Percentiles rank a stretch among this genome's conserved stretches.
These are phyloP conservation scores for Dictyophora rubrovolvata DNA, from an alignment of 768 basidiomycete species.

Conservation along the genomic window DNA sequence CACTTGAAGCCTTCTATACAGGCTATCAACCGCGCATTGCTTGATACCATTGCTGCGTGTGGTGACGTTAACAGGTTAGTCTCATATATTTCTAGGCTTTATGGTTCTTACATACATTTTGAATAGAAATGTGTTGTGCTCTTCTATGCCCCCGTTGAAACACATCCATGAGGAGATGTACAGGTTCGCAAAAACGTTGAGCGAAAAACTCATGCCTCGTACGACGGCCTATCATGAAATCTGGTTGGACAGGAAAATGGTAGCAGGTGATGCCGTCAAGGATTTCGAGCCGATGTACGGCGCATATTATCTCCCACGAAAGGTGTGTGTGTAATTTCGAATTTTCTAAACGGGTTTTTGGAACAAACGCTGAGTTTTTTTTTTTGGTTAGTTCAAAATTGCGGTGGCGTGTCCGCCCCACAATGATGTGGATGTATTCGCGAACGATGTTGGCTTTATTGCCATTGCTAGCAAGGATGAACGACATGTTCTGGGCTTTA, in stretches of 20 bases:
- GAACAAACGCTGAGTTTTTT: slow-evolving; percentile 3
- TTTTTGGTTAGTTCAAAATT: slow-evolving; percentile 72
- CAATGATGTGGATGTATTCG: slow-evolving; percentile 93
- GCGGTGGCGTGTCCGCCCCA: slow-evolving; percentile 93
- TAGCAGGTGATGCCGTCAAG: slow-evolving; percentile 87
- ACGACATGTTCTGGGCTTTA: slow-evolving; percentile 73
- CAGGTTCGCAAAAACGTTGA: slow-evolving; percentile 74
- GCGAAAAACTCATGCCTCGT: slow-evolving; percentile 76
- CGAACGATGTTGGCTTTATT: slow-evolving; percentile 95
- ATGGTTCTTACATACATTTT: not conserved
- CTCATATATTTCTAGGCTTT: not conserved
- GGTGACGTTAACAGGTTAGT: slow-evolving; percentile 90
- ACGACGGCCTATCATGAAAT: slow-evolving; percentile 98
- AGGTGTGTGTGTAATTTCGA: slow-evolving; percentile 39
- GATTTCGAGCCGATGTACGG: slow-evolving; percentile 98
- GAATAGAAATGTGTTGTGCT: slow-evolving; percentile 77
- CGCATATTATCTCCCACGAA: slow-evolving; percentile 91
- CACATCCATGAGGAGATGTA: slow-evolving; percentile 75
- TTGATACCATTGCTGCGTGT: slow-evolving; percentile 96
- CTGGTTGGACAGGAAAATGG: slow-evolving; percentile 95
- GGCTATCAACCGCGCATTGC: slow-evolving; percentile 79
- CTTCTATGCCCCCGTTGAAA: slow-evolving; percentile 86
- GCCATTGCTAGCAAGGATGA: slow-evolving; percentile 75
- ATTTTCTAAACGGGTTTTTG: not conserved
- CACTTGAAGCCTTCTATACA: slow-evolving; percentile 96